Percentiles rank a stretch among this genome's conserved stretches.
Conservation (phyloP, 148 eudicot genomes). For the Nyssa sinensis region DNA sequence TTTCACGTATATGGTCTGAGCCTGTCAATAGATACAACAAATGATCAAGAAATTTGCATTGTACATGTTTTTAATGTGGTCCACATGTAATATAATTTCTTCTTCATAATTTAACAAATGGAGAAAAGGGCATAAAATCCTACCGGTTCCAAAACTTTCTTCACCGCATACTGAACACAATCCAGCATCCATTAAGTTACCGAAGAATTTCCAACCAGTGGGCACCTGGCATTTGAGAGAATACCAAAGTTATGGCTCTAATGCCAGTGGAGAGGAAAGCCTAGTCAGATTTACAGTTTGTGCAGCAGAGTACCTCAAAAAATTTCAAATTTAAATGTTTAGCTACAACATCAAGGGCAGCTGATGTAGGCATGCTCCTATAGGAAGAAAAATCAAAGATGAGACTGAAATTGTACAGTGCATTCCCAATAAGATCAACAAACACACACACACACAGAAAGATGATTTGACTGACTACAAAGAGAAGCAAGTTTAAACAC, state of each 20-base stretch:
- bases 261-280: constrained; percentile 2
- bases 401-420: background rate
- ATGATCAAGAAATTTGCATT: background rate
- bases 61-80: background rate
- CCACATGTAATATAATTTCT: background rate
- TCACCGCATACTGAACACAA: constrained; percentile 92
- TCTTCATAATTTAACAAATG: background rate
- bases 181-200: constrained; percentile 97
- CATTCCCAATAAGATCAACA: constrained; percentile 12
- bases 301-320: constrained; percentile 76
- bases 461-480: background rate
- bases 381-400: constrained; percentile 17
- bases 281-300: background rate
- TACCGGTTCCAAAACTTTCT: constrained; percentile 99
- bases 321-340: constrained; percentile 74
- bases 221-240: constrained; percentile 57
- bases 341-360: constrained; percentile 97
- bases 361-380: constrained; percentile 99
- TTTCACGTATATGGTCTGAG: constrained; percentile 94
- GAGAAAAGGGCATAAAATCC: background rate
- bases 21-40: constrained; percentile 39
- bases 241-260: constrained; percentile 6
- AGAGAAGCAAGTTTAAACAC: background rate
- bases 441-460: background rate
- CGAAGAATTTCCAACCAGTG: constrained; percentile 98